Base-by-base conservation (phyloP, 2,329 filamentous ascomycete species). In the Hypoxylon sp. region DNA sequence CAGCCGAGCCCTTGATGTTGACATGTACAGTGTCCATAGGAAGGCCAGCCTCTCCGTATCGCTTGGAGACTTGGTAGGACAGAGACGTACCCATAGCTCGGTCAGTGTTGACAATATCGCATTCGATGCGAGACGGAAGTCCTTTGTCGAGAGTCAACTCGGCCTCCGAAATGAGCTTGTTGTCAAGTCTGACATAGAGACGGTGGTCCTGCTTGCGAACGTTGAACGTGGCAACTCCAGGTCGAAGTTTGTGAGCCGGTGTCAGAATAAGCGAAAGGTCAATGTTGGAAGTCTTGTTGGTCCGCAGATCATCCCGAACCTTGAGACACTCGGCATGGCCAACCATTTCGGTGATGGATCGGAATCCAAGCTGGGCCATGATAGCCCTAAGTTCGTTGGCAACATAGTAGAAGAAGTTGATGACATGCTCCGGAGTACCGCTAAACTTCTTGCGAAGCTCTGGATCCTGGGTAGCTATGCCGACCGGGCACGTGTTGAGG, bases 341-440 rank as follows among this genome's bases (percentile, higher is more conserved):
- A 70, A 98, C 91, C 94, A 97, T 97, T 76, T 98, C 94, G 73
- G 97, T 98, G 74, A 98, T 89, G 59, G 91, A 96, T 65, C 94
- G 88, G 85, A 96, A 92, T 66, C 94, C 94, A 69, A 97, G 87
- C 78, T 90, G 92, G 47, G 94, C 93, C 94, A 98, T 97, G 77
- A 98, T 96, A 29, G 93, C 92, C 72, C 94, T 89, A 56, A 98
- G 86, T 79, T 98, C 94, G 72, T 98, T 98, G 67, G 94, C 90
- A 48, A 98, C 84, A 71, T 97, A 98, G 80, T 97, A 98, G 80
- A 97, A 97, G 82, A 97, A 97, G 83, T 97, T 98, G 77, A 98
- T 97, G 55, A 97, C 93, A 69, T 97, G 92, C 78, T 98, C 94
- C 9, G 94, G 93, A 1, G 91, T 93, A 61, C 94, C 94, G 67